Percentiles rank a stretch among this genome's conserved stretches.
Conservation (phyloP, 208 protist genomes). For the Acanthamoeba rhysodes region DNA sequence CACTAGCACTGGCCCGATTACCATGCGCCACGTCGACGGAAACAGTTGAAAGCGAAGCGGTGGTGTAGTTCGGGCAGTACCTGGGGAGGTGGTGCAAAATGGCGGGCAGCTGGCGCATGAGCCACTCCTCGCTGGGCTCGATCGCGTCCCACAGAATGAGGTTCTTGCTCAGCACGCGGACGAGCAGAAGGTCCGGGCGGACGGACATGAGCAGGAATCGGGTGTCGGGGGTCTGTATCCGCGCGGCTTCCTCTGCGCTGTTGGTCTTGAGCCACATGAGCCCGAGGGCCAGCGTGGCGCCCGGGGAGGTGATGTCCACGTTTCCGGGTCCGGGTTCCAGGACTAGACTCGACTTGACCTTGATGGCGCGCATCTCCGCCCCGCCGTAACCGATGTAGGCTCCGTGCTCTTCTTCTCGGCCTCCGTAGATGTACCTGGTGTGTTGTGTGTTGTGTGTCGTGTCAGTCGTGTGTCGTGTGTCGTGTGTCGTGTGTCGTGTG, state of each 20-base stretch:
- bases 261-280: conserved; percentile 91
- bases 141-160: conserved; percentile 87
- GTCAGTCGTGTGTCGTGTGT: neutral
- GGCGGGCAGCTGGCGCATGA: conserved; percentile 79
- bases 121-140: conserved; percentile 82
- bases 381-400: neutral
- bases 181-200: conserved; percentile 88
- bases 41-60: neutral
- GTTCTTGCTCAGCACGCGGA: conserved; percentile 83
- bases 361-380: neutral
- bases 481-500: neutral
- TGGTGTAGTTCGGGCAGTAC: neutral
- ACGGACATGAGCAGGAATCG: conserved; percentile 87
- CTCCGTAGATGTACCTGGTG: conserved; percentile 28
- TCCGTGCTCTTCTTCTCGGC: neutral
- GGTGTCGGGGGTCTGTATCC: conserved; percentile 88
- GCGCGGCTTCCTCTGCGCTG: conserved; percentile 84
- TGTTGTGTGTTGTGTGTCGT: conserved; percentile 25
- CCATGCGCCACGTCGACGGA: neutral
- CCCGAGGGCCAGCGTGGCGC: conserved; percentile 88
- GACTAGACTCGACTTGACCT: conserved; percentile 79
- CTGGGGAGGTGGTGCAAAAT: conserved; percentile 25
- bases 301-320: conserved; percentile 89
- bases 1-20: conserved; percentile 21
- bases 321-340: conserved; percentile 87